Conservation (phyloP, 768 basidiomycete genomes). For the Xerocomus spinulosus region DNA sequence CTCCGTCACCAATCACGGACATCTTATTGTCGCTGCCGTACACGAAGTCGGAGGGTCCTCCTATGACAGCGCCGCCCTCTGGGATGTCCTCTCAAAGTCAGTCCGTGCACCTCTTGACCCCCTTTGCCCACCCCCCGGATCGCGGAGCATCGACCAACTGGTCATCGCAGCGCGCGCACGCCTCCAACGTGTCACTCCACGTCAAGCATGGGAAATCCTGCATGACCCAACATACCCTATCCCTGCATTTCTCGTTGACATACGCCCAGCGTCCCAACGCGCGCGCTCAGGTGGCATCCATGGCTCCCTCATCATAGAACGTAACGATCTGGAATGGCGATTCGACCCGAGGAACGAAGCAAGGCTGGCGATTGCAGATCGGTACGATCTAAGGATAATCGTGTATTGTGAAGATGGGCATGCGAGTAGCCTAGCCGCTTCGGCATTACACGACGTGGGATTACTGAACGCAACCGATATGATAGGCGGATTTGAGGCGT, state of each 20-base stretch:
- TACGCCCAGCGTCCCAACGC: conserved; percentile 62
- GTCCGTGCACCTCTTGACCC: conserved; percentile 58
- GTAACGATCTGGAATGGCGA: conserved; percentile 76
- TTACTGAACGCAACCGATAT: conserved; percentile 74
- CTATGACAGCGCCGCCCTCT: conserved; percentile 63
- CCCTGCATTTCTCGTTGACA: conserved; percentile 74
- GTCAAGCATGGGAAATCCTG: conserved; percentile 58
- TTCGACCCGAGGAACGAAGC: conserved; percentile 66
- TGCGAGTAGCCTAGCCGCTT: conserved; percentile 68
- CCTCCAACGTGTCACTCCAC: conserved; percentile 58
- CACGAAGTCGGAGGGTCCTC: conserved; percentile 48
- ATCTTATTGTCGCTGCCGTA: conserved; percentile 43
- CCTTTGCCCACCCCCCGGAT: conserved; percentile 58
- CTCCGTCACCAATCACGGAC: conserved; percentile 33
- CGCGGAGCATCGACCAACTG: conserved; percentile 53
- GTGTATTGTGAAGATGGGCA: conserved; percentile 73
- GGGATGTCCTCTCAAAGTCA: conserved; percentile 67
- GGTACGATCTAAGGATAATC: conserved; percentile 72
- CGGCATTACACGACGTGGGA: conserved; percentile 63
- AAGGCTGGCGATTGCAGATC: conserved; percentile 61
- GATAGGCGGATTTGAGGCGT: conserved; percentile 67
- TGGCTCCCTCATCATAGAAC: conserved; percentile 69
- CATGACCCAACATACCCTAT: conserved; percentile 47
- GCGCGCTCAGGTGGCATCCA: conserved; percentile 53
- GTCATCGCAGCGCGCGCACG: conserved; percentile 56